Evolutionary conservation across 257 asterid species (phyloP), one percentile per base, ranked within the genome.

Genomic region (Scutellaria baicalensis): DNA sequence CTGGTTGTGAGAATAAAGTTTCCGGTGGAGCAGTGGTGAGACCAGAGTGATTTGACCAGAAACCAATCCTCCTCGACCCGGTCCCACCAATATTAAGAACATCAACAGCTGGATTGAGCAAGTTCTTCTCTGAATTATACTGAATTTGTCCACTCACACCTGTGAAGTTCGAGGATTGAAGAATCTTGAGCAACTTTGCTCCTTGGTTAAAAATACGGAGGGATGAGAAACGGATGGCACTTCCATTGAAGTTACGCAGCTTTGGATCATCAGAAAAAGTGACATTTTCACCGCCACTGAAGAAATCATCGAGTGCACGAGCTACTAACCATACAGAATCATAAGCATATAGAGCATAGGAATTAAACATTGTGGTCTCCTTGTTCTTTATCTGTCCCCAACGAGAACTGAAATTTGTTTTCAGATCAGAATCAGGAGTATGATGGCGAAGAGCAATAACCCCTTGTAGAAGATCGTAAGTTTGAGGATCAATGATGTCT

Each of bases 261-360:
- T 67, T 80, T 4, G 87, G 96, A 74, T 89, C 94, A 20, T 79
- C 78, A 0, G 94, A 83, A 58, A 89, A 89, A 18, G 72, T 77
- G 36, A 87, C 4, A 12, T 16, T 76, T 38, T 80, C 90, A 43
- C 83, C 82, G 1, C 43, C 63, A 0, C 60, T 56, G 16, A 87
- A 70, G 77, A 83, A 82, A 59, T 51, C 64, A 16, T 89, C 85
- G 10, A 89, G 86, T n/a, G 90, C 94, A 3, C 80, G 87, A 49
- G 94, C 94, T 47, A 87, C 56, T 45, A 89, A 57, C 94, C 94
- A 89, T 13, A 85, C 84, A 0, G 96, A 71, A 73, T 89, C 96
- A 9, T 89, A 89, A 38, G 90, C 88, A 42, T 83, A 87, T n/a
- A 85, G 83, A 35, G 94, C 94, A 38, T 80, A 89, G 0, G 96